Evolutionary conservation across 768 basidiomycete genomes (phyloP).

Genomic region (Leccinum barrowsii): DNA sequence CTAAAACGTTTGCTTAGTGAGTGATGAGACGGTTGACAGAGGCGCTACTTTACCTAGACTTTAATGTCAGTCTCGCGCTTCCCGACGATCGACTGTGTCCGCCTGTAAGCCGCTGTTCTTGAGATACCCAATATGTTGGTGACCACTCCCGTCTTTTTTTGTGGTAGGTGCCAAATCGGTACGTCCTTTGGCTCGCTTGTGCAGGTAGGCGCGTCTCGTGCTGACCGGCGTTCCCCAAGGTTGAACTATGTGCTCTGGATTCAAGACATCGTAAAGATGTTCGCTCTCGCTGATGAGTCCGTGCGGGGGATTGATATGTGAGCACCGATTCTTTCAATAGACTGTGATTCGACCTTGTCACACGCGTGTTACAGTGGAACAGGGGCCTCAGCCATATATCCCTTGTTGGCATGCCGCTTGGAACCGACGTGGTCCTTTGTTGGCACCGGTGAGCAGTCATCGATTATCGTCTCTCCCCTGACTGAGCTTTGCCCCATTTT

Average conservation of each 20-base stretch:
- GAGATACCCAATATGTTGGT: neutral
- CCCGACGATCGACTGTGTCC: constrained; percentile 77
- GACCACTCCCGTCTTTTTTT: neutral
- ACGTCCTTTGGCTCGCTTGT: neutral
- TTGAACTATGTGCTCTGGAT: constrained; percentile 88
- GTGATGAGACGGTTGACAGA: constrained; percentile 68
- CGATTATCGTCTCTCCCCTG: neutral
- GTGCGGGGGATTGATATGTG: constrained; percentile 73
- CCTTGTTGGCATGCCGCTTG: constrained; percentile 63
- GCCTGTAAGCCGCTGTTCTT: constrained; percentile 52
- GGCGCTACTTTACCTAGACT: constrained; percentile 74
- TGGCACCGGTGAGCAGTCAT: constrained; percentile 55
- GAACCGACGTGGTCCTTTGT: constrained; percentile 54
- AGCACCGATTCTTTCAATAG: constrained; percentile 15
- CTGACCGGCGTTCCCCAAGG: constrained; percentile 35
- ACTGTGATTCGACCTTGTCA: neutral
- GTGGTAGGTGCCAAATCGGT: constrained; percentile 71
- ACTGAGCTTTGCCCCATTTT: neutral
- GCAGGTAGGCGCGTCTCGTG: neutral
- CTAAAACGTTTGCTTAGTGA: constrained; percentile 7
- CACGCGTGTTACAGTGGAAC: constrained; percentile 59
- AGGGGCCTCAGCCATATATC: constrained; percentile 88
- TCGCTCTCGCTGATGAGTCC: constrained; percentile 4
- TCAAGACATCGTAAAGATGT: constrained; percentile 57
- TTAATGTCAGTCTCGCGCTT: constrained; percentile 55